Evolutionary conservation across 2,329 filamentous ascomycete genomes (phyloP), one percentile per base, ranked within the genome.

Genomic region (Trichoderma atrobrunneum): DNA sequence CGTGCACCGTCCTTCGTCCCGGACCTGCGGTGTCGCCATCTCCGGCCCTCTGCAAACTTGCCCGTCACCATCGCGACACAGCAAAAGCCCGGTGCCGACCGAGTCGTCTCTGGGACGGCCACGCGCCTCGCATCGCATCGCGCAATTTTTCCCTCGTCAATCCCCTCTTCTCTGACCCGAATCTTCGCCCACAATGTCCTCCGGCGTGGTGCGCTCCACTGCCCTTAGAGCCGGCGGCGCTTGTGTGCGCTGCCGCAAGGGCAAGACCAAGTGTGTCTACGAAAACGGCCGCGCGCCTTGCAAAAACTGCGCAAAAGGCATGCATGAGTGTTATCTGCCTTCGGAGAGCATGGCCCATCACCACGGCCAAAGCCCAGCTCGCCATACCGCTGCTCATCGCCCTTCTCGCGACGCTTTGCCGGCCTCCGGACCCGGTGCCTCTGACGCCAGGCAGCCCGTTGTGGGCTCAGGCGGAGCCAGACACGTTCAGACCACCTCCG

Each of bases 241-340:
- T 76, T 90, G 88, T 75, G 88, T 89, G 75, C 87, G 88, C 80
- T 90, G 88, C 80, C 87, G 88, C 79, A 90, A 89, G 78, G 88
- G 88, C 81, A 90, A 90, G 80, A 90, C 88, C 67, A 89, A 89
- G 77, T 90, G 88, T 74, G 87, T 89, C 76, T 90, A 90, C 81
- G 88, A 89, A 74, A 89, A 88, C 76, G 87, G 87, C 66, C 84
- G 87, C 78, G 86, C 87, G n/a, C 88, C 88, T 14, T 90, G 88
- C 82, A 88, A 88, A 78, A 90, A 90, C 80, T 90, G 88, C 80
- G 86, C 87, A 62, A 90, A 90, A 80, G 88, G 88, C 73, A 87
- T 89, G 86, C 88, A 90, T 79, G 87, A 89, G 71, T 90, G 88
- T 81, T 90, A 89, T 78, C 81, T 90, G 24, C 88, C 88, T 51